Evolutionary conservation across 345 rosid species (phyloP).

Genomic region (Carallia brachiata): DNA sequence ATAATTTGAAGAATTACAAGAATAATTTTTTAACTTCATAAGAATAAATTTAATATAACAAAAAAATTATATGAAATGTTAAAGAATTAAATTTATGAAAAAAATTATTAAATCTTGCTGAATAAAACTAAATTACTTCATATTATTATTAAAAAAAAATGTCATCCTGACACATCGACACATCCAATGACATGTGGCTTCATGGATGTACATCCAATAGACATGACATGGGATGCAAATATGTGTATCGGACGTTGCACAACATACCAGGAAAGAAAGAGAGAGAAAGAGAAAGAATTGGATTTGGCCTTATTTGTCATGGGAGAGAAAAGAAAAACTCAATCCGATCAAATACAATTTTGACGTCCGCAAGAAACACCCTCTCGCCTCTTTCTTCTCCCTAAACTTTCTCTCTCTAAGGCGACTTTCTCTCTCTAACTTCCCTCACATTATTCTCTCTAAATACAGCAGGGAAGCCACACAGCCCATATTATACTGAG

Average conservation of each 20-base stretch:
- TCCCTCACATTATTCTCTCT: conserved; percentile 11
- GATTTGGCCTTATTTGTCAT: conserved; percentile 50
- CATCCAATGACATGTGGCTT: too few species aligned
- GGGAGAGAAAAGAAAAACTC: conserved; percentile 29
- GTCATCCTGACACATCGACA: too few species aligned
- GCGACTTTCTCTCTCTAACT: neutral
- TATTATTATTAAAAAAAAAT: too few species aligned
- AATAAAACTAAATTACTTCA: too few species aligned
- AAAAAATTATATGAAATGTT: too few species aligned
- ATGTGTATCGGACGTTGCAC: too few species aligned
- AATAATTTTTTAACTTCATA: too few species aligned
- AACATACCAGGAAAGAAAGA: neutral
- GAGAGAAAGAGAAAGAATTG: conserved; percentile 18
- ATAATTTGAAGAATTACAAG: too few species aligned
- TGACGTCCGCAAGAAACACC: conserved; percentile 80
- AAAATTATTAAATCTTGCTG: too few species aligned
- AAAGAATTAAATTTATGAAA: too few species aligned
- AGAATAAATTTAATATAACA: too few species aligned
- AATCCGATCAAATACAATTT: conserved; percentile 24
- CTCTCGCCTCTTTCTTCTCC: conserved; percentile 24
- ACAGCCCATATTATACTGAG: conserved; percentile 19
- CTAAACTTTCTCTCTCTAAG: conserved; percentile 38
- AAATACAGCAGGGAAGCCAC: conserved; percentile 44
- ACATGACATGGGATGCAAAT: neutral
- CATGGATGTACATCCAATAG: neutral